Base-by-base conservation (phyloP, 257 asterid genomes). In the Echium plantagineum region DNA sequence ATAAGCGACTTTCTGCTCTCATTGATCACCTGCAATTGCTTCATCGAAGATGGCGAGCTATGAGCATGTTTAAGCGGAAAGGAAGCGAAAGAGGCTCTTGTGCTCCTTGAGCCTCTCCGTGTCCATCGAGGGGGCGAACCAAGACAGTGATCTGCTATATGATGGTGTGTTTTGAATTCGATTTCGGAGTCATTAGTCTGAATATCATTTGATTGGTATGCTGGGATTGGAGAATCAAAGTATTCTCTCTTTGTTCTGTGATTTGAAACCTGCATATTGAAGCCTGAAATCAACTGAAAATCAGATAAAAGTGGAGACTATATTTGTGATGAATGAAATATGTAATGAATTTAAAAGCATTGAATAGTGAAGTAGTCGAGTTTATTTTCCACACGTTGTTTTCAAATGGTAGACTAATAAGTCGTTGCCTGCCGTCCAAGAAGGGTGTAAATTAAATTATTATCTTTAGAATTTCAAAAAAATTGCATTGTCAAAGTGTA, bases 1-100 rank as follows among this genome's bases (percentile, higher is more conserved):
- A 72, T 78, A 54, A 77, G 74, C 74, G 79, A 74, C 64, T 46
- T 62, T 66, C 71, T 66, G 15, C 82, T 81, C 56, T 76, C 80
- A 28, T 46, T 21, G 26, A 77, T 73, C 12, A 73, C 75, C 58
- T 74, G 60, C 15, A 56, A 52, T 22, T 74, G 21, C 1, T 72
- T 65, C 3, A 63, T 58, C 13, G 75, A 70, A 15, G 64, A 35
- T 35, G 46, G 46, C 12, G 46, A 22, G 15, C 5, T 17, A 15
- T 20, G 1, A 8, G 0, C 13, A 10, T 38, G 17, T 3, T 38
- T 5, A 4, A 18, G 15, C 9, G 54, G 49, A 17, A 35, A 28
- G 10, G 47, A 19, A 9, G 21, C 31, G 30, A 52, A 59, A 59
- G 17, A 16, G 12, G n/a, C 16, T 12, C 24, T 15, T 5, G 57